Percentiles rank a stretch among this genome's conserved stretches.
phyloP scores from a whole-genome alignment of 805 yeast genomes.

The Wickerhamiella shivajii region DNA sequence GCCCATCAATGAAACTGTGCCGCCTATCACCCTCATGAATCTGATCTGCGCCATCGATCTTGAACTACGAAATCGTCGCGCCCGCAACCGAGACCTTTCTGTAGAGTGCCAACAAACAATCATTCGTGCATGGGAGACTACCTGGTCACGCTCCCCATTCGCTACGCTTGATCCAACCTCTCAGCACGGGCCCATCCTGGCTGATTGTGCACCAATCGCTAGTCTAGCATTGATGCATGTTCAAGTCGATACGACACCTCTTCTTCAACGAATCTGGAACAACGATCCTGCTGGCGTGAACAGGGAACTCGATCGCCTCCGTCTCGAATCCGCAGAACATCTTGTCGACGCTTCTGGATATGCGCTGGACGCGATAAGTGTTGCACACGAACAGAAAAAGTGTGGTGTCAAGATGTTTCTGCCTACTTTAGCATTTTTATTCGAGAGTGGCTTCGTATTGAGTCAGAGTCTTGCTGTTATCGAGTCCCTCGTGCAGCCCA shows the following conservation, averaged over 20 bases:
- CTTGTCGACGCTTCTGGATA: slow-evolving; percentile 26
- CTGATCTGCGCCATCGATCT: slow-evolving; percentile 7
- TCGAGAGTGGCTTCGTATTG: slow-evolving; percentile 26
- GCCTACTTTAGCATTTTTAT: slow-evolving; percentile 24
- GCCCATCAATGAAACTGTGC: slow-evolving; percentile 10
- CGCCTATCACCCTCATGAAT: slow-evolving; percentile 13
- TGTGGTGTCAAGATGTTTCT: slow-evolving; percentile 24
- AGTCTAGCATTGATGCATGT: slow-evolving; percentile 26
- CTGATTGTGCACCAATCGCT: slow-evolving; percentile 30
- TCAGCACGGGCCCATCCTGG: slow-evolving; percentile 28
- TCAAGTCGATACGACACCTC: slow-evolving; percentile 26
- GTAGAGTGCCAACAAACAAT: background rate
- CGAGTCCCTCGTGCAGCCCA: slow-evolving; percentile 11
- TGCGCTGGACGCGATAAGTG: slow-evolving; percentile 27
- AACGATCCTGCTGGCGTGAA: slow-evolving; percentile 28
- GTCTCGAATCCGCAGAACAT: slow-evolving; percentile 17
- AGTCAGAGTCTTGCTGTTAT: slow-evolving; percentile 20
- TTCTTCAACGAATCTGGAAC: slow-evolving; percentile 26
- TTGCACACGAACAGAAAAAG: slow-evolving; percentile 27
- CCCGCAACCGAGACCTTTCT: background rate
- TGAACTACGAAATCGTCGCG: slow-evolving; percentile 2
- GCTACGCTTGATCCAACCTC: slow-evolving; percentile 30
- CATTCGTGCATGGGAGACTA: slow-evolving; percentile 26
- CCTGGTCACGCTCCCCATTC: slow-evolving; percentile 29
- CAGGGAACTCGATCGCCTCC: slow-evolving; percentile 17